Evolutionary conservation across 2,329 filamentous ascomycete genomes (phyloP), one percentile per base, ranked within the genome.

Genomic region (Chalara sp.): DNA sequence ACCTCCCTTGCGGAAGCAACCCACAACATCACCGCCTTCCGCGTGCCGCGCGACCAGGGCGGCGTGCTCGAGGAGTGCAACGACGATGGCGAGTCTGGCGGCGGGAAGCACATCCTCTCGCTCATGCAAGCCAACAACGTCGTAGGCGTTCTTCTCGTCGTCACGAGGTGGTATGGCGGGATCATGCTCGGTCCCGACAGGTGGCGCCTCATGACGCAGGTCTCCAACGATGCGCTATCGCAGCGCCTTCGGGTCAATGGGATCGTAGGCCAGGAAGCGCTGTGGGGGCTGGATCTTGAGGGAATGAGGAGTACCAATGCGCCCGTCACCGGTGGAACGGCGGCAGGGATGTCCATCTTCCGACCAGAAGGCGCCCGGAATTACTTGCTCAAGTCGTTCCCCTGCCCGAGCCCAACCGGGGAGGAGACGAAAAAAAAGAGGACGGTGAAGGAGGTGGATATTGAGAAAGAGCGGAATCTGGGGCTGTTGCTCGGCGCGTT

Each of bases 401-500:
- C 70, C 0, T 67, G 73, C 28, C 57, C 66, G 1, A 60, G 59
- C 12, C 39, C 53, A 4, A 52, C 65, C 44, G 51, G 51, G 52
- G 46, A 50, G 1, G 60, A 61, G 32, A 50, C 63, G 40, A 58
- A 64, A 5, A 81, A 78, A 66, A 83, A 78, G 64, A 79, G 72
- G 61, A 77, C 78, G 2, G 66, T 67, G 4, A 72, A 75, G 46
- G 72, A 72, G 7, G 58, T 77, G 8, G 75, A 79, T 13, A 71
- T 74, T 1, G 80, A 88, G 62, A 88, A 81, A 59, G 81, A 86
- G 59, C 75, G 78, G 50, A 90, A 89, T 59, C 70, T 93, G 1
- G 81, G 80, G 0, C 69, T 84, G 50, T 67, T 95, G 3, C 72
- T 95, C 0, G 84, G 80, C 4, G 83, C 87, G 0, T 70, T 95